Conservation (phyloP, 202 grass and related monocot genomes). For the Zizania palustris region DNA sequence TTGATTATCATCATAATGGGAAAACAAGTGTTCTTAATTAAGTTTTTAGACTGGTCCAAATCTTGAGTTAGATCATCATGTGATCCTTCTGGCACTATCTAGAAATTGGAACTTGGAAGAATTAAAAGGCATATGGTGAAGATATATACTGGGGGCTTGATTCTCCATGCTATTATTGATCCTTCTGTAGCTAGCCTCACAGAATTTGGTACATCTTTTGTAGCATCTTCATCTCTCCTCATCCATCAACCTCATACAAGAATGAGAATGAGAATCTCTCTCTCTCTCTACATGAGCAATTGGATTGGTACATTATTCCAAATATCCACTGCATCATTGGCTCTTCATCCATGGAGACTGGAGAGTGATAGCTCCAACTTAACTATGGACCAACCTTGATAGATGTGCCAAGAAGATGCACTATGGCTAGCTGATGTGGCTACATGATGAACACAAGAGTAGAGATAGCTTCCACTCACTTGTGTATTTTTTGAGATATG, state of each 20-base stretch:
- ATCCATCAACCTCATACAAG: constrained; percentile 26
- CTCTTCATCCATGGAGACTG: constrained; percentile 10
- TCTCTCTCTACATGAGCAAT: constrained; percentile 15
- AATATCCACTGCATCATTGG: constrained; percentile 44
- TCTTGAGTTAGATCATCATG: constrained; percentile 36
- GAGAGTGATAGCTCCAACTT: constrained; percentile 17
- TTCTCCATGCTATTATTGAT: constrained; percentile 35
- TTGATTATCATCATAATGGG: constrained; percentile 11
- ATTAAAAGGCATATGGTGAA: constrained; percentile 7
- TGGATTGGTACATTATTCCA: constrained; percentile 40
- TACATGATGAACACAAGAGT: neutral
- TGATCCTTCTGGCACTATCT: constrained; percentile 50
- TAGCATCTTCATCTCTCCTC: constrained; percentile 24
- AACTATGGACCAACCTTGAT: neutral
- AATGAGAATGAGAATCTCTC: constrained; percentile 18
- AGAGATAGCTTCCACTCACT: neutral
- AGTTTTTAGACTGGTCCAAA: constrained; percentile 40
- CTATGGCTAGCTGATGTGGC: neutral
- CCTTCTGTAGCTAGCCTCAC: constrained; percentile 6
- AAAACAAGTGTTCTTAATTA: constrained; percentile 1
- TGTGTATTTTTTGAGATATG: too few relatives aligned
- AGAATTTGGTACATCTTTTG: neutral
- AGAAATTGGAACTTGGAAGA: constrained; percentile 24
- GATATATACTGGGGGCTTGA: constrained; percentile 21
- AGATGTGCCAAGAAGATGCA: constrained; percentile 11